phyloP scores from a whole-genome alignment of 148 eudicot species.

The Cornus controversa region DNA sequence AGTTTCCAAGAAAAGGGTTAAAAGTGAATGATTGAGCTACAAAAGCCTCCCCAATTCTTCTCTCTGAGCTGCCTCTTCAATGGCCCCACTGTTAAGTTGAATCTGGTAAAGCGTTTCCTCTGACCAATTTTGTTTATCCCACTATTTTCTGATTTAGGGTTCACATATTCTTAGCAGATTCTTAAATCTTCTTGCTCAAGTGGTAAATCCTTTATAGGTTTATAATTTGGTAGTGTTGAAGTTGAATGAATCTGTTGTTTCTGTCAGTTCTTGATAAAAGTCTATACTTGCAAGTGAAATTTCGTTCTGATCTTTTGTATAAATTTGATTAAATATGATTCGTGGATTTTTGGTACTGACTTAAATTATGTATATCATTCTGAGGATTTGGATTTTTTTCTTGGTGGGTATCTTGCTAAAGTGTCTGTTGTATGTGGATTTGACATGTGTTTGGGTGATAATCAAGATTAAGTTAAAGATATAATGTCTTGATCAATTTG shows the following conservation, averaged over 20 bases:
- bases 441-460: background rate
- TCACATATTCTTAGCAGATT: background rate
- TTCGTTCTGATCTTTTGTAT: background rate
- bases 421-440: too few species aligned
- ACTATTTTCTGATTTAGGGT: constrained; percentile 5
- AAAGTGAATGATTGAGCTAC: background rate
- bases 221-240: background rate
- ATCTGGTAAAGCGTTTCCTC: background rate
- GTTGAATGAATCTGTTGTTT: background rate
- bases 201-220: background rate
- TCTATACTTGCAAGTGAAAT: background rate
- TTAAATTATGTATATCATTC: background rate
- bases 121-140: background rate
- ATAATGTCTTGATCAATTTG: background rate
- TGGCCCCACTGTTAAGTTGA: background rate
- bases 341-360: background rate
- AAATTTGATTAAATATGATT: background rate
- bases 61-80: background rate
- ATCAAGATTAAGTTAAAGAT: constrained; percentile 1
- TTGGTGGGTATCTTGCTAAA: too few species aligned
- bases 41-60: background rate
- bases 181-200: background rate
- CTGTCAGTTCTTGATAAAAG: background rate
- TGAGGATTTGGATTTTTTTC: background rate
- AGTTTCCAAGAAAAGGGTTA: background rate